phyloP scores from a whole-genome alignment of 352 stramenopile species.

The Pythium biforme region DNA sequence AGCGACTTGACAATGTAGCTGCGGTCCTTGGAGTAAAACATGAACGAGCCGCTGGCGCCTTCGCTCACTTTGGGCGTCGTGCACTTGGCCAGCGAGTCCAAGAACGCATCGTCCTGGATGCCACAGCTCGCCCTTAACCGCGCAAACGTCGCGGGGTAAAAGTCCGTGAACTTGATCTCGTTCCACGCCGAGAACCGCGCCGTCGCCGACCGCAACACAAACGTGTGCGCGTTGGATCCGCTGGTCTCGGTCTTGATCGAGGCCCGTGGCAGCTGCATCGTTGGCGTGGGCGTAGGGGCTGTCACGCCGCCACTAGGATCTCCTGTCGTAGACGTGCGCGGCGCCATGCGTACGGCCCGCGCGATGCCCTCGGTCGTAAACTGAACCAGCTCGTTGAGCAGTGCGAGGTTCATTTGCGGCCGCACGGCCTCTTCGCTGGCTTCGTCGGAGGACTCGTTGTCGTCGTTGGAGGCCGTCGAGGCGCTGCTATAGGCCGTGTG shows the following conservation, averaged over 20 bases:
- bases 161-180: slow-evolving; percentile 68
- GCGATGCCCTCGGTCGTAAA: slow-evolving; percentile 81
- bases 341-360: slow-evolving; percentile 41
- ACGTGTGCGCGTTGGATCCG: slow-evolving; percentile 26
- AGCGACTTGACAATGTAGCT: slow-evolving; percentile 84
- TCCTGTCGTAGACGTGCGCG: background rate
- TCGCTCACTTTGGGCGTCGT: slow-evolving; percentile 78
- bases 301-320: background rate
- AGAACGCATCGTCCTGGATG: slow-evolving; percentile 53
- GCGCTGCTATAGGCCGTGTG: background rate
- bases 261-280: background rate
- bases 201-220: slow-evolving; percentile 40
- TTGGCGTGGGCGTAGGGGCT: slow-evolving; percentile 5
- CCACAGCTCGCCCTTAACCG: slow-evolving; percentile 51
- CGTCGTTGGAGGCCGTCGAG: background rate
- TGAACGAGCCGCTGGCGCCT: slow-evolving; percentile 76
- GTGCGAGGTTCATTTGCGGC: slow-evolving; percentile 75
- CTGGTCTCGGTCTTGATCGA: background rate
- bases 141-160: slow-evolving; percentile 47
- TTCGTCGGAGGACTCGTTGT: slow-evolving; percentile 27
- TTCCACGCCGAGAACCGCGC: slow-evolving; percentile 35
- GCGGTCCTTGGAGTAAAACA: slow-evolving; percentile 80
- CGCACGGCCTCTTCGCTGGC: slow-evolving; percentile 60
- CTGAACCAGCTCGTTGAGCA: slow-evolving; percentile 74
- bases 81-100: slow-evolving; percentile 56